phyloP scores from a whole-genome alignment of 176 grass and related monocot species.

The Pharus latifolius region DNA sequence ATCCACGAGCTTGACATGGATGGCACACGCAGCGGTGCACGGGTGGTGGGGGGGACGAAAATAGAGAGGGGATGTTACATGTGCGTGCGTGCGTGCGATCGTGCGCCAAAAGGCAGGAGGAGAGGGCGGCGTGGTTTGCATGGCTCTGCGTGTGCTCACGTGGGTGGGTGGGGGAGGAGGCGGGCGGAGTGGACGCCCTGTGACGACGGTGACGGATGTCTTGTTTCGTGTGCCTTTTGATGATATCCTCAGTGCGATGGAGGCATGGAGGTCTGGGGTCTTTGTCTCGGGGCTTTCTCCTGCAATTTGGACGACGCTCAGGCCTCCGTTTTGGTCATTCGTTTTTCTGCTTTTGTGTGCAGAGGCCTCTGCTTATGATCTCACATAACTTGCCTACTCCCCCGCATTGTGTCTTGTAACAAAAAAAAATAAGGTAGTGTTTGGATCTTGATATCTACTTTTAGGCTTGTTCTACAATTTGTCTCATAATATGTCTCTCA shows the following conservation, averaged over 20 bases:
- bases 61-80: not conserved
- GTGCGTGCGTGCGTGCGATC: too few species aligned
- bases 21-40: not conserved
- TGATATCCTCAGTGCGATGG: not conserved
- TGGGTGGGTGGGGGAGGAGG: not conserved
- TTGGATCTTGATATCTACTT: too few species aligned
- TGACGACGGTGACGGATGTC: not conserved
- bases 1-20: not conserved
- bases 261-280: not conserved
- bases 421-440: too few species aligned
- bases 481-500: too few species aligned
- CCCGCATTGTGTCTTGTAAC: too few species aligned
- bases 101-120: constrained; percentile 1
- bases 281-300: not conserved
- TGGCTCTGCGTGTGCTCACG: not conserved
- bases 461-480: too few species aligned
- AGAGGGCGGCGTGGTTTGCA: too few species aligned
- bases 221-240: constrained; percentile 14
- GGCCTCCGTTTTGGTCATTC: too few species aligned
- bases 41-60: not conserved
- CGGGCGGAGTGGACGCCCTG: not conserved
- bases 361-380: too few species aligned
- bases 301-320: constrained; percentile 14
- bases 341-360: too few species aligned
- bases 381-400: too few species aligned